These are phyloP conservation scores for Solanum sparsipilum DNA, from an alignment of 257 asterid species.

Conservation along the genomic window DNA sequence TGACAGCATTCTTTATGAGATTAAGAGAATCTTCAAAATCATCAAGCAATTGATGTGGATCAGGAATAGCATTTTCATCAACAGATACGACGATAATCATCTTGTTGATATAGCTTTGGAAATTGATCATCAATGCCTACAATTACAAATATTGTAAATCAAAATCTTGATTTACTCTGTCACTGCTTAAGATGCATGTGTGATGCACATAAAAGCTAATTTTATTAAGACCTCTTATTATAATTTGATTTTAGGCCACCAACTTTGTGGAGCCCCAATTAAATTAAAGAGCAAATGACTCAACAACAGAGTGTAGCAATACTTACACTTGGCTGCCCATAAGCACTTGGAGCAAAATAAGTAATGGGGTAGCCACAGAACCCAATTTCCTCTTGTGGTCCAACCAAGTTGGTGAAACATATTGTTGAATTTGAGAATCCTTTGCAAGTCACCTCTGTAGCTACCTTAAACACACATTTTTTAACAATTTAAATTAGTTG, in stretches of 20 bases:
- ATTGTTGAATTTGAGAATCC: not conserved
- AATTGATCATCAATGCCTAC: constrained; percentile 28
- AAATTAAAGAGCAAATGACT: not conserved
- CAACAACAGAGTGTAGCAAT: not conserved
- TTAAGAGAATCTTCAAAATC: constrained; percentile 23
- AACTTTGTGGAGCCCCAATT: not conserved
- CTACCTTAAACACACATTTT: not conserved
- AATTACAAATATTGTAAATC: not conserved
- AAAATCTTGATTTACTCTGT: not conserved
- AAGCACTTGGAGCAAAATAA: constrained; percentile 2
- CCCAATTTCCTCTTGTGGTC: constrained; percentile 9
- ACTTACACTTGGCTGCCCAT: constrained; percentile 12
- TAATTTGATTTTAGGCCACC: not conserved
- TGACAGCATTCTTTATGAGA: constrained; percentile 16
- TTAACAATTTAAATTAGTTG: too few relatives aligned
- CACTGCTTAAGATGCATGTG: not conserved
- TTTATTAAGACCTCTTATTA: too few relatives aligned
- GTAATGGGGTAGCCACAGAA: constrained; percentile 1
- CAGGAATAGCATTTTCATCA: constrained; percentile 27
- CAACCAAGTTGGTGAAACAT: constrained; percentile 10
- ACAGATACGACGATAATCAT: constrained; percentile 29
- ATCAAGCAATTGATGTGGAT: constrained; percentile 23
- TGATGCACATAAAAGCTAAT: not conserved
- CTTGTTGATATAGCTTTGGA: constrained; percentile 21
- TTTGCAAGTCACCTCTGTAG: not conserved